Evolutionary conservation across 2,329 filamentous ascomycete genomes (phyloP).

Genomic region (Keithomyces neogunnii): DNA sequence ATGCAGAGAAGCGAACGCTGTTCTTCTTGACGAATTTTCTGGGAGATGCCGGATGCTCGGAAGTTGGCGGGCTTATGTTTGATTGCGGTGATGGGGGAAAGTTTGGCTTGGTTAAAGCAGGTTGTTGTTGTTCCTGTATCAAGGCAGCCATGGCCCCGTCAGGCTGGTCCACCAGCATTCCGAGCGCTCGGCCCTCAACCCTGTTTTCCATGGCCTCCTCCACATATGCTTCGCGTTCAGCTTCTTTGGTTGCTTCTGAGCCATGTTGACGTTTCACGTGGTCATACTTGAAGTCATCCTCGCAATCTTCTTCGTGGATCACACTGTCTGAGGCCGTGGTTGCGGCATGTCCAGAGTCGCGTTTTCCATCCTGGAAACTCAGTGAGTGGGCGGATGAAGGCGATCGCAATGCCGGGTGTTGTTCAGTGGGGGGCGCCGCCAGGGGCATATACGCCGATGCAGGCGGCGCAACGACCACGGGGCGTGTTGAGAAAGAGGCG

Average conservation of each 20-base stretch:
- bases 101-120: neutral
- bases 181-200: conserved; percentile 9
- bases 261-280: neutral
- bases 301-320: conserved; percentile 31
- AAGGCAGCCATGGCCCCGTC: conserved; percentile 11
- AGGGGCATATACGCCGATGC: conserved; percentile 16
- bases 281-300: conserved; percentile 25
- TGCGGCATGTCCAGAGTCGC: conserved; percentile 46
- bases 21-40: conserved; percentile 18
- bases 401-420: conserved; percentile 43
- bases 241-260: conserved; percentile 6
- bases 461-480: conserved; percentile 22
- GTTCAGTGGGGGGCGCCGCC: conserved; percentile 37
- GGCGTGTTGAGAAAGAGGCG: conserved; percentile 15
- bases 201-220: neutral
- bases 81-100: neutral
- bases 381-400: conserved; percentile 12
- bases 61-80: neutral
- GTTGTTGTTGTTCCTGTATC: conserved; percentile 3
- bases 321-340: conserved; percentile 23
- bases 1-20: conserved; percentile 17
- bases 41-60: neutral
- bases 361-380: conserved; percentile 35
- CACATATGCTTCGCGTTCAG: no score
- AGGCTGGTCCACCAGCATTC: conserved; percentile 1